These are phyloP conservation scores for Gryganskiella cystojenkinii DNA, from an alignment of 192 early-diverging fungal genomes.

Conservation along the genomic window DNA sequence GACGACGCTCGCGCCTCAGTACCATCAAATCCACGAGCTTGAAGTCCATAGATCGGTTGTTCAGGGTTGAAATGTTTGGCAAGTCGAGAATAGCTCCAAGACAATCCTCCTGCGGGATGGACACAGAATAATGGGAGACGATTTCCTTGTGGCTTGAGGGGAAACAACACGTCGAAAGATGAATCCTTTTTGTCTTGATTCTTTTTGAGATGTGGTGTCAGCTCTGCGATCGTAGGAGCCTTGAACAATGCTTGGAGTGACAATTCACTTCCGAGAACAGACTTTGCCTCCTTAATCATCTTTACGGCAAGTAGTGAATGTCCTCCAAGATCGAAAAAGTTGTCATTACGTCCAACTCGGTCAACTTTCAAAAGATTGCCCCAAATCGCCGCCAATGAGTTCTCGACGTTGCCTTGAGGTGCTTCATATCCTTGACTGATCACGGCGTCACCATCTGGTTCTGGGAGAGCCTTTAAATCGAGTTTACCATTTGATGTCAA, in stretches of 20 bases:
- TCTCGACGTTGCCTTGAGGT: constrained; percentile 3
- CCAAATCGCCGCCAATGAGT: constrained; percentile 5
- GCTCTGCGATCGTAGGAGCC: constrained; percentile 21
- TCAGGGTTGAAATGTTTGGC: constrained; percentile 14
- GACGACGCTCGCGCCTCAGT: not conserved
- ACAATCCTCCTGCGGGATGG: constrained; percentile 24
- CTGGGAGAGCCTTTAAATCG: not conserved
- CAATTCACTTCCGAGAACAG: constrained; percentile 4
- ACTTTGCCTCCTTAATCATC: constrained; percentile 1
- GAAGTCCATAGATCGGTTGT: constrained; percentile 30
- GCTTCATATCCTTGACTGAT: constrained; percentile 2
- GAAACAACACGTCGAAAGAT: constrained; percentile 8
- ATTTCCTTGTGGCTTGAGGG: constrained; percentile 24
- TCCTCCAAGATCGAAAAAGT: constrained; percentile 24
- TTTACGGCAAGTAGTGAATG: constrained; percentile 22
- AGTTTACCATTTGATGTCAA: not conserved
- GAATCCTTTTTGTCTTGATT: not conserved
- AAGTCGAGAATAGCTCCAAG: constrained; percentile 17
- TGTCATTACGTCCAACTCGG: constrained; percentile 10
- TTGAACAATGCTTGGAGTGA: constrained; percentile 4
- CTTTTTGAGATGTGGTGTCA: not conserved
- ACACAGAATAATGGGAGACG: constrained; percentile 23
- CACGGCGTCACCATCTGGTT: not conserved
- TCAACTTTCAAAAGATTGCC: constrained; percentile 3
- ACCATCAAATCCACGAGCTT: constrained; percentile 26